Conservation (phyloP, 495 filamentous ascomycete genomes). For the Thermothielavioides terrestris region DNA sequence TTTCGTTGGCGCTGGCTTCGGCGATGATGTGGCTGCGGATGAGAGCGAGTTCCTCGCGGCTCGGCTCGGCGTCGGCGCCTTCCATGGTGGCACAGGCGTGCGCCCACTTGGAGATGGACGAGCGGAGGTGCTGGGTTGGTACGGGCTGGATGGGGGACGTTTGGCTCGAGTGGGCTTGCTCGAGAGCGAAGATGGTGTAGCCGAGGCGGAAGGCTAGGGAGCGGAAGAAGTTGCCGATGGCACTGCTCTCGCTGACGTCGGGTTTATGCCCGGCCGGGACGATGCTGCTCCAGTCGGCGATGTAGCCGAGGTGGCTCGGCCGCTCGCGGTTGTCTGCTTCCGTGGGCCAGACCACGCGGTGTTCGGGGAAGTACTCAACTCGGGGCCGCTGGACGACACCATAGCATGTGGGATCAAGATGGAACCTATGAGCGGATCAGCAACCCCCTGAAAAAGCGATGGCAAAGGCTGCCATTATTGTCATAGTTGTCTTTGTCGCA, state of each 20-base stretch:
- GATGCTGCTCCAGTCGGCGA: conserved; percentile 6
- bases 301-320: neutral
- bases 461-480: no score
- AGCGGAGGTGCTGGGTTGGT: neutral
- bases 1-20: conserved; percentile 19
- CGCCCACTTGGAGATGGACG: conserved; percentile 1
- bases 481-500: neutral
- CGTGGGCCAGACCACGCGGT: conserved; percentile 14
- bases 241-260: neutral
- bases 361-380: conserved; percentile 16
- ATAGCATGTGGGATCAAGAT: conserved; percentile 15
- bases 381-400: conserved; percentile 18
- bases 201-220: conserved; percentile 19
- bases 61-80: neutral
- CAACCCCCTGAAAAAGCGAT: neutral
- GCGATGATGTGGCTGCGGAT: conserved; percentile 18
- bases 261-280: neutral
- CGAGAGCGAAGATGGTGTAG: conserved; percentile 13
- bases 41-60: neutral
- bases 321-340: neutral
- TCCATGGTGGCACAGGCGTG: neutral
- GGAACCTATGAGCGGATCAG: conserved; percentile 8
- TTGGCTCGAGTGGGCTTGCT: neutral
- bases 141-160: neutral
- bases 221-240: conserved; percentile 17